phyloP scores from a whole-genome alignment of 495 filamentous ascomycete species.

The Talaromyces borbonicus region DNA sequence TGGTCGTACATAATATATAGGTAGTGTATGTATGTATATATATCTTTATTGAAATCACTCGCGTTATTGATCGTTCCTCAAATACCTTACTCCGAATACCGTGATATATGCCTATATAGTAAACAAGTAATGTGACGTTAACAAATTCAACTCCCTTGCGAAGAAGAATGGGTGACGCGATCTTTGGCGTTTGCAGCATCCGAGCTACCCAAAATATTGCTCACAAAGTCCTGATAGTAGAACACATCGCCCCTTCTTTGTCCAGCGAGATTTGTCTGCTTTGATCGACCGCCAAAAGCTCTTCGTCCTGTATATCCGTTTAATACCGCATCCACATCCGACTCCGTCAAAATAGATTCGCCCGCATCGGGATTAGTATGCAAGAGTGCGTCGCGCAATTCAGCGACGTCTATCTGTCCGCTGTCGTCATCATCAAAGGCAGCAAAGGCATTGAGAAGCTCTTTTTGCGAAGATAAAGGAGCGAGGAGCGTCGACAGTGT shows the following conservation, averaged over 20 bases:
- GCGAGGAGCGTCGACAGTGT: slow-evolving; percentile 63
- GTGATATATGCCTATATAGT: not conserved
- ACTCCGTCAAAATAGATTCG: slow-evolving; percentile 53
- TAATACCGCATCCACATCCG: slow-evolving; percentile 75
- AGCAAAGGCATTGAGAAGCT: slow-evolving; percentile 77
- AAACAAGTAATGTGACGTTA: too few relatives aligned
- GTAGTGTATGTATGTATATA: too few relatives aligned
- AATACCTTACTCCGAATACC: too few relatives aligned
- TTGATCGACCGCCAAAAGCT: slow-evolving; percentile 49
- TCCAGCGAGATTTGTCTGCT: slow-evolving; percentile 12
- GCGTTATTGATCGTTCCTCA: too few relatives aligned
- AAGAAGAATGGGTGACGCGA: not conserved
- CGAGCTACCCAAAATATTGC: slow-evolving; percentile 27
- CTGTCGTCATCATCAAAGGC: slow-evolving; percentile 95
- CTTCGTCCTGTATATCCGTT: slow-evolving; percentile 73
- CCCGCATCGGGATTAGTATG: slow-evolving; percentile 70
- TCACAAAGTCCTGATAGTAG: slow-evolving; percentile 37
- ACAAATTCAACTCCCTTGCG: not conserved
- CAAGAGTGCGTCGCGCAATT: slow-evolving; percentile 73
- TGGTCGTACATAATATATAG: too few relatives aligned
- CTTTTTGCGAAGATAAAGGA: slow-evolving; percentile 59
- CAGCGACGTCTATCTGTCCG: slow-evolving; percentile 76
- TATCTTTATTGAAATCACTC: too few relatives aligned
- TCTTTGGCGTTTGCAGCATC: slow-evolving; percentile 18
- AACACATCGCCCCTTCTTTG: slow-evolving; percentile 36